Evolutionary conservation across 1,284 basidiomycete species (phyloP), one percentile per base, ranked within the genome.

Genomic region (Ganoderma meredithae): DNA sequence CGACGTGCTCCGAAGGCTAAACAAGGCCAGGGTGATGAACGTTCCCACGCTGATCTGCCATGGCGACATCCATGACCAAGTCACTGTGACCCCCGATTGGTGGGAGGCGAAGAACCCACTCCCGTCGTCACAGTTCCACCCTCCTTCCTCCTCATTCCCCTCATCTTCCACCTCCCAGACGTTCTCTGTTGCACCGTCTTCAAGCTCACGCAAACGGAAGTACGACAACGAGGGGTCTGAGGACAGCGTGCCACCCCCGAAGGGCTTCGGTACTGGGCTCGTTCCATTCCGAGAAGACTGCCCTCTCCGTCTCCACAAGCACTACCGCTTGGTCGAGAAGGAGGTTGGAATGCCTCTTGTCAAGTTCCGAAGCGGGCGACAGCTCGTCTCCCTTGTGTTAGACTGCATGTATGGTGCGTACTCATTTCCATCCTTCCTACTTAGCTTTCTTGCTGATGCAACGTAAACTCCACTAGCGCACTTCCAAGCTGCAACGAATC

Each of bases 321-420:
- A 69, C 33, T 69, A 69, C 33, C 68, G 68, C 13, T 9, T 76
- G 69, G 70, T 74, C 58, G 31, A 62, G 13, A 47, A 76, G 65
- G 49, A 76, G 59, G 63, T 76, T 59, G 33, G 69, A 66, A 41
- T 73, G 69, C 65, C 70, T 53, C 56, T 73, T 17, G 41, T 1
- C 19, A n/a, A 66, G 13, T 66, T 69, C 33, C 1, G 22, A 7
- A 3, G 27, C 17, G 60, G 56, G 0, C 10, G 7, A 3, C 61
- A 65, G 22, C 61, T 69, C 12, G 40, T 64, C 1, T 19, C 33
- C 0, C 1, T 63, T 17, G 36, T 69, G 1, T 27, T 52, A 2
- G 63, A 67, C n/a, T 67, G 61, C 39, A 17, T 68, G 13, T 3
- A 25, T 0, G 66, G 69, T 31, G 31, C 31, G 3, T 63, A 8